Base-by-base conservation (phyloP, 371 early-diverging fungal species). In the Rhizopus sp. region DNA sequence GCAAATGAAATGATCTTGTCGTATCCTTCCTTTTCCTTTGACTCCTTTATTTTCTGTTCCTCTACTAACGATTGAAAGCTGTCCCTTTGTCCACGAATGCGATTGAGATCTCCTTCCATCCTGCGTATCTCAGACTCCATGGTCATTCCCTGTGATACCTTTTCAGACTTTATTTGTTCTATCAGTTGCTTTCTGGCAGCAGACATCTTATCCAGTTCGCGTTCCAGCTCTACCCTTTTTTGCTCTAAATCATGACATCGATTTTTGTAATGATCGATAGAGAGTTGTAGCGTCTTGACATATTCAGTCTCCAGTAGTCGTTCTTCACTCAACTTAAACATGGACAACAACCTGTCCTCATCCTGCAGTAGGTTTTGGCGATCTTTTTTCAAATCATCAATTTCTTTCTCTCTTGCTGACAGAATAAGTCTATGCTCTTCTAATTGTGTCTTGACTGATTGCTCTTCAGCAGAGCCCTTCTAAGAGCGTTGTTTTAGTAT, bases 11-110 rank as follows among this genome's bases (percentile, higher is more conserved):
- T 82, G 15, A 91, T 70, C 30, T 90, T 85, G n/a, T 84, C 82
- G 40, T 74, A 75, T 42, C 87, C 86, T 15, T 88, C 89, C 6
- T 76, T 78, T 39, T 84, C 74, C 16, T 86, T 82, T 1, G 87
- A 83, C 6, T 61, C 90, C 55, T 86, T 88, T 15, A 88, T 78
- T 34, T 80, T 85, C 39, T 85, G 78, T 37, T 87, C 82, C 41
- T 93, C 93, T 6, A 90, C 75, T 37, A 75, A 70, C 7, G 82
- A 80, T 63, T 91, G 91, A 23, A 93, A 78, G 38, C 77, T 75
- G 71, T 96, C 94, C 39, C 97, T 86, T 53, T 88, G 83, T 41
- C 83, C 83, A 41, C 95, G 87, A 49, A 94, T 72, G 23, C 93
- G 81, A 6, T 84, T 80, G 42, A 93, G 69, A 35, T 96, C 95